phyloP scores from a whole-genome alignment of 441 rosid species.

The Arabidopsis hybrid region DNA sequence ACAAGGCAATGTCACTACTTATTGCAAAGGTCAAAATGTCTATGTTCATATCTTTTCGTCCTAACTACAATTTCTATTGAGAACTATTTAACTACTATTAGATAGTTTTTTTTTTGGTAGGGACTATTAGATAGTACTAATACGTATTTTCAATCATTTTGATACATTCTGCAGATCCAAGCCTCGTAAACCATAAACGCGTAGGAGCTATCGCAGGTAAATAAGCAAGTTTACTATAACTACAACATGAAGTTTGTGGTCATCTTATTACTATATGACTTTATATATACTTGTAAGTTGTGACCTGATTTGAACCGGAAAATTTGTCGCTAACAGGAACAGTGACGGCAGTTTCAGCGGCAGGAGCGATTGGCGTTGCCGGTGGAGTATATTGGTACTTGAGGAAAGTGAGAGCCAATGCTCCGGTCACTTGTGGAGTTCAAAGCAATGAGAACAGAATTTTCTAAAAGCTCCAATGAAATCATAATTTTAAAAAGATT shows the following conservation, averaged over 20 bases:
- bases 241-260: not conserved
- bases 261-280: not conserved
- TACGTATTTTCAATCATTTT: conserved; percentile 1
- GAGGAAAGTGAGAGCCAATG: conserved; percentile 82
- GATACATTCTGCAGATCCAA: conserved; percentile 32
- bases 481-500: not conserved
- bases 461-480: conserved; percentile 47
- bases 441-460: conserved; percentile 85
- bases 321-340: conserved; percentile 54
- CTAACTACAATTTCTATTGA: not conserved
- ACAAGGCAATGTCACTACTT: conserved; percentile 68
- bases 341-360: conserved; percentile 78
- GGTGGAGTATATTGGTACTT: conserved; percentile 78
- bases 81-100: not conserved
- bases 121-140: not conserved
- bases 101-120: not conserved
- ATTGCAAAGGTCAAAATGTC: conserved; percentile 60
- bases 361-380: conserved; percentile 78
- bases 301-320: conserved; percentile 10
- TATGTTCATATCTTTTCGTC: not conserved
- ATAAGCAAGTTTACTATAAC: not conserved
- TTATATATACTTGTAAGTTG: not conserved
- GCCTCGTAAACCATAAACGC: conserved; percentile 34
- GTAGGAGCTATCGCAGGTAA: conserved; percentile 42
- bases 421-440: conserved; percentile 89